Percentiles rank a stretch among this genome's conserved stretches.
Conservation (phyloP, 2,329 filamentous ascomycete genomes). For the Hypomyces rosellus region DNA sequence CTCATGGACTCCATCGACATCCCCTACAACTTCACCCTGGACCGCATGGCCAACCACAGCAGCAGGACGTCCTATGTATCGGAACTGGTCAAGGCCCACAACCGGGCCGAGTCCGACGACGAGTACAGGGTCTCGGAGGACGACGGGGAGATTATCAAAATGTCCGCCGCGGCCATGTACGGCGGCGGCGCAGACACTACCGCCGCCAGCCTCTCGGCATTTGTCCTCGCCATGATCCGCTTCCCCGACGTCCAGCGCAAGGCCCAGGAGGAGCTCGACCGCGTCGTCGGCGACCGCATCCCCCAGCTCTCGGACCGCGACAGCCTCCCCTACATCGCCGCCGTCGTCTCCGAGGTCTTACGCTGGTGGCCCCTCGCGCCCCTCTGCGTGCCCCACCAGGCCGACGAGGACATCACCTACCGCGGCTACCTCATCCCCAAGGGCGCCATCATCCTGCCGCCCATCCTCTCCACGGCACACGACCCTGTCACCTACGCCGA, state of each 20-base stretch:
- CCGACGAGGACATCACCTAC: slow-evolving; percentile 19
- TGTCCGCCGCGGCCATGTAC: slow-evolving; percentile 1
- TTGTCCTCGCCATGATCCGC: slow-evolving; percentile 19
- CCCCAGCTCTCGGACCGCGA: slow-evolving; percentile 19
- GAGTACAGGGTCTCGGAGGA: neutral
- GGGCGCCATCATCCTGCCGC: slow-evolving; percentile 8
- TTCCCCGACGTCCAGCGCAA: slow-evolving; percentile 19
- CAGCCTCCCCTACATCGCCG: slow-evolving; percentile 23
- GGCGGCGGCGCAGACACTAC: slow-evolving; percentile 8
- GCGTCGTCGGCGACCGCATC: slow-evolving; percentile 23
- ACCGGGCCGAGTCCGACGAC: neutral
- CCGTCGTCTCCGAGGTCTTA: slow-evolving; percentile 21
- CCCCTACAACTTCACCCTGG: no score
- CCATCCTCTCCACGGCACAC: slow-evolving; percentile 39
- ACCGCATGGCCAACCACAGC: no score
- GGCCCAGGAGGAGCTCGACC: slow-evolving; percentile 21
- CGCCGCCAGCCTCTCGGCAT: slow-evolving; percentile 5
- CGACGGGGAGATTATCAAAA: neutral
- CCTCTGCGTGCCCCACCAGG: slow-evolving; percentile 28
- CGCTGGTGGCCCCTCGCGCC: slow-evolving; percentile 23
- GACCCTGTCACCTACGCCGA: neutral
- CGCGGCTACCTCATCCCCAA: slow-evolving; percentile 12
- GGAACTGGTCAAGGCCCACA: no score
- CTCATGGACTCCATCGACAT: no score
- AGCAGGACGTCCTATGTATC: no score